phyloP scores from a whole-genome alignment of 257 asterid genomes.

The Solanum tarapatanum region DNA sequence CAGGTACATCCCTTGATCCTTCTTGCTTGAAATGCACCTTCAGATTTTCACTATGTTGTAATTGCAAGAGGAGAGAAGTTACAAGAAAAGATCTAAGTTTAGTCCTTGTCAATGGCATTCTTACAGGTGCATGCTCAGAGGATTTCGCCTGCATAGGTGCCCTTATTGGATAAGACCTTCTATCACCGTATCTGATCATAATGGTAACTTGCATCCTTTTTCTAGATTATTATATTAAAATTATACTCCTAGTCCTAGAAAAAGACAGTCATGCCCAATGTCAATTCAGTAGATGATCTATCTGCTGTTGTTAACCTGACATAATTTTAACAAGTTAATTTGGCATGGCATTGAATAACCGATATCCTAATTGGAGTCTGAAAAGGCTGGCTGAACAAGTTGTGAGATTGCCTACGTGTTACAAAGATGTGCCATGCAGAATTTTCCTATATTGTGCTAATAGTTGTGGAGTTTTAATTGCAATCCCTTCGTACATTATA shows the following conservation, averaged over 20 bases:
- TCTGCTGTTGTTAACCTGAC: not conserved
- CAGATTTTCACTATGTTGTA: not conserved
- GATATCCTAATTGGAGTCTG: not conserved
- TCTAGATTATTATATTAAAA: not conserved
- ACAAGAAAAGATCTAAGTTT: not conserved
- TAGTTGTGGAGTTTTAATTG: not conserved
- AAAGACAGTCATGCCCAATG: not conserved
- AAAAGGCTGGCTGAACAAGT: not conserved
- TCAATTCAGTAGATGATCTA: not conserved
- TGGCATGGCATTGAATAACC: not conserved
- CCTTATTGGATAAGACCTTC: conserved; percentile 96
- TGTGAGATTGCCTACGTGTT: not conserved
- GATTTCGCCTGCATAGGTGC: conserved; percentile 89
- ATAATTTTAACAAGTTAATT: not conserved
- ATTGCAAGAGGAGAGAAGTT: not conserved
- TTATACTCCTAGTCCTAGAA: not conserved
- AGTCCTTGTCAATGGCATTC: not conserved
- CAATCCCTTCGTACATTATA: not conserved
- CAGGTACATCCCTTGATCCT: conserved; percentile 37
- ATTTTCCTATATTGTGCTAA: not conserved
- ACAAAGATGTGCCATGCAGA: not conserved
- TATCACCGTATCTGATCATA: conserved; percentile 79
- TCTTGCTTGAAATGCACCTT: not conserved
- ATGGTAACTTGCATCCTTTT: conserved; percentile 32
- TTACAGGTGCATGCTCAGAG: conserved; percentile 96